Evolutionary conservation across 352 stramenopile genomes (phyloP).

Genomic region (Phytopythium mirpurense): DNA sequence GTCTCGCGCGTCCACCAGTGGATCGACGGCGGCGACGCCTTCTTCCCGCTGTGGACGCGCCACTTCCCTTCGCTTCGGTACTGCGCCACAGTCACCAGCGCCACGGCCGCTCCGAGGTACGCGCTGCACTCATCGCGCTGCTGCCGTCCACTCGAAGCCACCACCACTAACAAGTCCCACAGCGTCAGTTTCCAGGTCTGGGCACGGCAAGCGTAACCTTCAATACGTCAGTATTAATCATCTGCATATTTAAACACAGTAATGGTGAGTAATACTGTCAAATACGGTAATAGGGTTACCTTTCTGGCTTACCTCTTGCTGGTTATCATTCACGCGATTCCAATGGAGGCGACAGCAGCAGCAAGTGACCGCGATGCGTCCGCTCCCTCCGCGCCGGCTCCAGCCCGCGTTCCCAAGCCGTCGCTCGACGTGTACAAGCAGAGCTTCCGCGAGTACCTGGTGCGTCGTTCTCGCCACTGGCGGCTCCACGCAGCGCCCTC

Average conservation of each 20-base stretch:
- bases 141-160: neutral
- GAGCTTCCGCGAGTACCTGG: conserved; percentile 76
- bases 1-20: conserved; percentile 50
- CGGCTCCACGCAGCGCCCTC: too few relatives aligned
- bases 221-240: neutral
- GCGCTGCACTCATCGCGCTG: too few relatives aligned
- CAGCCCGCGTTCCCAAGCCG: conserved; percentile 32
- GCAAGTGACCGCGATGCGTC: neutral
- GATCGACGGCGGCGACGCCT: conserved; percentile 42
- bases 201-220: conserved; percentile 1
- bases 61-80: conserved; percentile 35
- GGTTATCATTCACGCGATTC: neutral
- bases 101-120: neutral
- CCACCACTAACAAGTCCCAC: neutral
- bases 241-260: neutral
- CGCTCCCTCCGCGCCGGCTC: too few relatives aligned
- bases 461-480: too few relatives aligned
- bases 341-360: conserved; percentile 1
- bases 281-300: neutral
- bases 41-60: conserved; percentile 49
- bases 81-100: conserved; percentile 19
- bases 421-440: conserved; percentile 75
- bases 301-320: neutral
- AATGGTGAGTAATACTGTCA: neutral
- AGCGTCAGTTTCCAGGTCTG: conserved; percentile 40